Base-by-base conservation (phyloP, 176 grass and related monocot genomes). In the Urochloa ruziziensis region DNA sequence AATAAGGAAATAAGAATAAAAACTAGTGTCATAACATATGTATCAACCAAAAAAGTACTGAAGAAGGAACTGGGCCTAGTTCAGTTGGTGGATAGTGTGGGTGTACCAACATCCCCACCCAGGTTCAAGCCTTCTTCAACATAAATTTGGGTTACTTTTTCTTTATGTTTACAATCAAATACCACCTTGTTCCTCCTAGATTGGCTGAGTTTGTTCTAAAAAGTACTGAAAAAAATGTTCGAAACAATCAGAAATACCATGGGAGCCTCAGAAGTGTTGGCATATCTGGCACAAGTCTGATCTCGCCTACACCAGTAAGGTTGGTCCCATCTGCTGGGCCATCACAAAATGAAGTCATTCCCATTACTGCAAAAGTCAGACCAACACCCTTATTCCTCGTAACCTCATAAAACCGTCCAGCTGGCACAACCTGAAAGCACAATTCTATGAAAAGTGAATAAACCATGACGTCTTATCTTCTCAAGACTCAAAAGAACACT, bases 281-380 rank as follows among this genome's bases (percentile, higher is more conserved):
- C 85, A 95, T 86, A 84, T 98, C 96, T 75, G 96, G 93, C 34
- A 95, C 49, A 63, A 98, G 89, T 67, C 93, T 92, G 30, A 98
- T 95, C 83, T 95, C 96, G 42, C 96, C 96, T 13, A 95, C 93
- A 83, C 83, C 91, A 84, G 89, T 98, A 73, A 98, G 87, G 77
- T 95, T 98, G 44, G 89, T 88, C 9, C 93, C 93, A 80, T 91
- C 93, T 73, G 89, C 92, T 73, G 91, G 87, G n/a, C 87, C 96
- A 70, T 98, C 96, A 79, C 64, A 83, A 89, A 88, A 95, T 65
- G 96, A 98, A 80, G 60, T 66, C 91, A 95, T 83, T 82, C 75
- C 96, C 96, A 98, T 98, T 32, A 80, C 83, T 83, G 89, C 91
- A 84, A 82, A 84, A 86, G 93, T 83, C 56, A 98, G 84, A 68